Evolutionary conservation across 768 basidiomycete genomes (phyloP), one percentile per base, ranked within the genome.

Genomic region (Heimioporus sp.): DNA sequence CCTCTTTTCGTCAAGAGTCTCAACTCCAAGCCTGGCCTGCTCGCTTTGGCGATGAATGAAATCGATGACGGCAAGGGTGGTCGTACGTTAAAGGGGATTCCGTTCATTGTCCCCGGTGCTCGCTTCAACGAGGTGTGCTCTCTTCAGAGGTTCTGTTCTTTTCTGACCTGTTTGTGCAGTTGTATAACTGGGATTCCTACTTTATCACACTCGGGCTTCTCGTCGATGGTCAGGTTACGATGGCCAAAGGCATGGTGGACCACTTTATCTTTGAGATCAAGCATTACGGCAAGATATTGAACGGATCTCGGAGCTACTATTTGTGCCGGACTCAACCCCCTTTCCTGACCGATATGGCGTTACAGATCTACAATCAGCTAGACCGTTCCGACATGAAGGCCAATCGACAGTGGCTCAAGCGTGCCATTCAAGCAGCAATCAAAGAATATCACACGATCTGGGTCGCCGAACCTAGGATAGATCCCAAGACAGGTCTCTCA

Each of bases 261-360:
- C 96, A 99, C 69, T 99, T 98, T 74, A 90, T 97, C 65, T 99
- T 98, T 67, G 93, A 98, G 77, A 97, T 99, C 77, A 92, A 86
- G 74, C 91, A 97, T 72, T 97, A 97, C 66, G 90, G 90, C 75
- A 95, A 96, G 73, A 94, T 95, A 62, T 74, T 98, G 58, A 99
- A 99, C 68, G 96, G 96, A 55, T 95, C 88, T 70, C 87, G 96
- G 62, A 91, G 90, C 66, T 87, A 86, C 80, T 99, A 99, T 69
- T 83, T 99, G 51, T 91, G 90, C 68, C 88, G 96, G 55, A 90
- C 93, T 12, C 96, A 99, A 67, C 96, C 96, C 30, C 96, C 96
- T 2, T 99, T 99, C 87, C 79, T 98, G 43, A 98, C 96, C 41
- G 96, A 99, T 69, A 93, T 99, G 87, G 93, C 95, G 0, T 79